Evolutionary conservation across 192 early-diverging fungal genomes (phyloP).

Genomic region (Umbelopsis vinacea): DNA sequence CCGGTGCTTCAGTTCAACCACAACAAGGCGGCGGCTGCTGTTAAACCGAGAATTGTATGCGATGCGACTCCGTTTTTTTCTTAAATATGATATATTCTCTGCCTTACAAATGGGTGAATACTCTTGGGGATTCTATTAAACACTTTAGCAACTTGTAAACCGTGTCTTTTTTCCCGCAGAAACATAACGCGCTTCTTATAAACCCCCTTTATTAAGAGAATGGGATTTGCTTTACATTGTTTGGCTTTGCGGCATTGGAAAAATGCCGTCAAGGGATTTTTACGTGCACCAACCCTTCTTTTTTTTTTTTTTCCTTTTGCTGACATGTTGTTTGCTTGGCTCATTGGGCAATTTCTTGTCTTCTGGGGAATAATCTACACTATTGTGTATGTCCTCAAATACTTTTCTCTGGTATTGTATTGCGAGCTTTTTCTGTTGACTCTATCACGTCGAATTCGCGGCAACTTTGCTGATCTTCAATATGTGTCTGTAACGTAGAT

Average conservation of each 20-base stretch:
- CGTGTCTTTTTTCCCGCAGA: conserved; percentile 2
- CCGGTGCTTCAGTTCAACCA: conserved; percentile 42
- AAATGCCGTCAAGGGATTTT: conserved; percentile 1
- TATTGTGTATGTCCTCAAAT: conserved; percentile 20
- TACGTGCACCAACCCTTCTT: neutral
- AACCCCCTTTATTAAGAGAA: conserved; percentile 13
- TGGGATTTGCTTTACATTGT: neutral
- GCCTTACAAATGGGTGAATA: conserved; percentile 10
- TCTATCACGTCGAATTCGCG: neutral
- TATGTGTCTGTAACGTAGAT: neutral
- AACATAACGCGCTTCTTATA: conserved; percentile 18
- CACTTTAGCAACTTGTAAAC: conserved; percentile 21
- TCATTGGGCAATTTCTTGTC: conserved; percentile 30
- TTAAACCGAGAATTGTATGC: conserved; percentile 23
- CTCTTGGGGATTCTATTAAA: conserved; percentile 21
- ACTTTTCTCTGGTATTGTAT: conserved; percentile 18
- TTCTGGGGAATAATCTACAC: conserved; percentile 37
- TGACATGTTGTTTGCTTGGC: conserved; percentile 4
- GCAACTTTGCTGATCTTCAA: neutral
- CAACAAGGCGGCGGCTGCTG: conserved; percentile 44
- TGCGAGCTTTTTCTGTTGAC: too few relatives aligned
- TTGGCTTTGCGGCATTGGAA: neutral
- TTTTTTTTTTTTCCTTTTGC: neutral
- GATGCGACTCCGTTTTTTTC: neutral
- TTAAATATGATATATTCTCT: conserved; percentile 22